Percentiles rank a stretch among this genome's conserved stretches.
phyloP scores from a whole-genome alignment of 2,329 filamentous ascomycete genomes.

The Aspergillus intermedius region DNA sequence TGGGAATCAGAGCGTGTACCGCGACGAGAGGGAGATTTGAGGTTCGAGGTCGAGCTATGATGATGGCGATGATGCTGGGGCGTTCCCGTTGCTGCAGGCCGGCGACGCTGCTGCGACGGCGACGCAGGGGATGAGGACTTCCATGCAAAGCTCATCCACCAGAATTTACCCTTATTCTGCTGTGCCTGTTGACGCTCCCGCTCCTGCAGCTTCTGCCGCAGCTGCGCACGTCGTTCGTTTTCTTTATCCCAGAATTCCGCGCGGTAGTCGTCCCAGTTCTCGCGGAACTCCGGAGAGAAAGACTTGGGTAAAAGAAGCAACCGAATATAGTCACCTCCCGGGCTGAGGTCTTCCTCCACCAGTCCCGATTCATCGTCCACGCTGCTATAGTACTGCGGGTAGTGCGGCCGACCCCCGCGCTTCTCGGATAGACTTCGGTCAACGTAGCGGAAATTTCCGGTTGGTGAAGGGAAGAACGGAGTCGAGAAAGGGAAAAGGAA shows the following conservation, averaged over 20 bases:
- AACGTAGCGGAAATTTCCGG: conserved; percentile 70
- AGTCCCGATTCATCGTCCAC: conserved; percentile 57
- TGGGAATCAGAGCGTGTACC: conserved; percentile 34
- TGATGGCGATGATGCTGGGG: conserved; percentile 22
- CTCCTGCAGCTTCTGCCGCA: conserved; percentile 64
- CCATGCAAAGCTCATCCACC: conserved; percentile 67
- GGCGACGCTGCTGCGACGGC: conserved; percentile 13
- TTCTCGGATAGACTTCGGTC: conserved; percentile 49
- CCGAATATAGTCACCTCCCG: conserved; percentile 87
- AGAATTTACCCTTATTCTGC: conserved; percentile 66
- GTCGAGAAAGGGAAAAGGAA: conserved; percentile 73
- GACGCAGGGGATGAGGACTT: conserved; percentile 26
- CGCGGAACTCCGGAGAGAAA: conserved; percentile 87
- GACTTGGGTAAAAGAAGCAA: conserved; percentile 86
- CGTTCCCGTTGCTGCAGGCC: conserved; percentile 4
- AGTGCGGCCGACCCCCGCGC: conserved; percentile 29
- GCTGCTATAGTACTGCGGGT: conserved; percentile 45
- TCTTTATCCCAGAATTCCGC: conserved; percentile 96
- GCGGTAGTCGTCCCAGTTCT: conserved; percentile 94
- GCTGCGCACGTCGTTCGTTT: conserved; percentile 74
- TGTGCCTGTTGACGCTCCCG: conserved; percentile 62
- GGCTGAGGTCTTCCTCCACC: conserved; percentile 82
- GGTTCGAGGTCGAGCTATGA: conserved; percentile 20
- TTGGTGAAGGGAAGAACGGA: conserved; percentile 54
- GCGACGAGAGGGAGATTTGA: conserved; percentile 24